phyloP scores from a whole-genome alignment of 257 asterid species.

The Fraxinus cuspidata region DNA sequence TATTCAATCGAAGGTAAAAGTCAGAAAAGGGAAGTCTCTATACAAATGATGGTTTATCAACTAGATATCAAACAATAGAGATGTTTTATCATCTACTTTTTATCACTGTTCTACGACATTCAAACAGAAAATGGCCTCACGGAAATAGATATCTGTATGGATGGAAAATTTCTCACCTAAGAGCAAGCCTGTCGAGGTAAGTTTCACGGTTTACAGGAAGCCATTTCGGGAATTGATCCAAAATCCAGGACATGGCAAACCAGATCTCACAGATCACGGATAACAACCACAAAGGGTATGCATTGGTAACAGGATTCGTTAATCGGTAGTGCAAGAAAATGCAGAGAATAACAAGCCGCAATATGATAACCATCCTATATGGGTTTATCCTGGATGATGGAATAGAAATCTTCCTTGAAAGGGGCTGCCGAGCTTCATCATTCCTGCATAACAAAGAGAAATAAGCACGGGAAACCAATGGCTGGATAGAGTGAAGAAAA shows the following conservation, averaged over 20 bases:
- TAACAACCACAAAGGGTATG: constrained; percentile 82
- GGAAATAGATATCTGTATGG: not conserved
- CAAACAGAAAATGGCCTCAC: not conserved
- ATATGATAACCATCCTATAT: constrained; percentile 92
- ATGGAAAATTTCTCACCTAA: constrained; percentile 57
- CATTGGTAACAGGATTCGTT: constrained; percentile 90
- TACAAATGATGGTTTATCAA: not conserved
- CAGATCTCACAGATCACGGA: constrained; percentile 98
- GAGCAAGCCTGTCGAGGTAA: constrained; percentile 94
- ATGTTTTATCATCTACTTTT: not conserved
- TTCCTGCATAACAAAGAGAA: constrained; percentile 56
- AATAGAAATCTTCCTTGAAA: constrained; percentile 95
- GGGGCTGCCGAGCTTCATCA: constrained; percentile 98
- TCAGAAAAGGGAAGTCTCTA: constrained; percentile 2
- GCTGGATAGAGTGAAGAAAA: constrained; percentile 2
- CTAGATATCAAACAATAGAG: constrained; percentile 7
- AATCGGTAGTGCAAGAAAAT: constrained; percentile 90
- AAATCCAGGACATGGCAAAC: constrained; percentile 98
- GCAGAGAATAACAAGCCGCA: constrained; percentile 83
- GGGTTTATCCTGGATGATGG: constrained; percentile 97
- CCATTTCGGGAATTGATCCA: constrained; percentile 99
- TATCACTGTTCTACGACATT: not conserved
- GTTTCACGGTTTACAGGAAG: constrained; percentile 96
- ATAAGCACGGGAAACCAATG: constrained; percentile 16
- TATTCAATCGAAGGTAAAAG: constrained; percentile 21